A percentile compares a stretch with the other conserved stretches of the same genome.
Evolutionary conservation across 2,329 filamentous ascomycete species (phyloP).

Genomic region (Ophiostoma pallidulum): DNA sequence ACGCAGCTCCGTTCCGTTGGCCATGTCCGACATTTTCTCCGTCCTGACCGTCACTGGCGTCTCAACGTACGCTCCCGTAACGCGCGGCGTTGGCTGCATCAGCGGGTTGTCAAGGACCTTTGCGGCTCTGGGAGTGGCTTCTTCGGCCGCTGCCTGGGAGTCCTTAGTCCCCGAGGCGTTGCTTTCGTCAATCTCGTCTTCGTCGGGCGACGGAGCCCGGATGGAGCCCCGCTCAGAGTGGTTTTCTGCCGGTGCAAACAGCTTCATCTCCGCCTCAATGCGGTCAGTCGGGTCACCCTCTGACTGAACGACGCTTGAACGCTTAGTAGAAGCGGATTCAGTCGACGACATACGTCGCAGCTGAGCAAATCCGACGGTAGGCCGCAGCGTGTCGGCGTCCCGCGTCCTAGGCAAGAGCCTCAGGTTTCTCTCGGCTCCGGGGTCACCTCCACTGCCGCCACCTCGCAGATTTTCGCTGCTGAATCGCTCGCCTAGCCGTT

Average conservation of each 20-base stretch:
- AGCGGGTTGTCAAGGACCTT: conserved; percentile 31
- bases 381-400: conserved; percentile 17
- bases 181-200: conserved; percentile 13
- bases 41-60: conserved; percentile 41
- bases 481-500: background rate
- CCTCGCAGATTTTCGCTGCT: conserved; percentile 5
- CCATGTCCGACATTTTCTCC: conserved; percentile 22
- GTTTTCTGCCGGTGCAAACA: conserved; percentile 46
- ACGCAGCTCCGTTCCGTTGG: background rate
- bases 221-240: conserved; percentile 47
- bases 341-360: conserved; percentile 34
- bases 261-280: conserved; percentile 45
- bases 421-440: conserved; percentile 10
- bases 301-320: conserved; percentile 37
- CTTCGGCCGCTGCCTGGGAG: conserved; percentile 1
- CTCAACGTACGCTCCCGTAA: conserved; percentile 48
- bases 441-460: background rate
- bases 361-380: conserved; percentile 37
- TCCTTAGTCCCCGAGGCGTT: background rate
- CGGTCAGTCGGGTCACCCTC: conserved; percentile 47
- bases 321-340: conserved; percentile 40
- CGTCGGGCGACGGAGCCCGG: conserved; percentile 39
- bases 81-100: conserved; percentile 42
- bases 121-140: conserved; percentile 35
- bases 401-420: conserved; percentile 19